Percentiles rank a stretch among this genome's conserved stretches.
Conservation (phyloP, 768 basidiomycete genomes). For the Russula sp. region DNA sequence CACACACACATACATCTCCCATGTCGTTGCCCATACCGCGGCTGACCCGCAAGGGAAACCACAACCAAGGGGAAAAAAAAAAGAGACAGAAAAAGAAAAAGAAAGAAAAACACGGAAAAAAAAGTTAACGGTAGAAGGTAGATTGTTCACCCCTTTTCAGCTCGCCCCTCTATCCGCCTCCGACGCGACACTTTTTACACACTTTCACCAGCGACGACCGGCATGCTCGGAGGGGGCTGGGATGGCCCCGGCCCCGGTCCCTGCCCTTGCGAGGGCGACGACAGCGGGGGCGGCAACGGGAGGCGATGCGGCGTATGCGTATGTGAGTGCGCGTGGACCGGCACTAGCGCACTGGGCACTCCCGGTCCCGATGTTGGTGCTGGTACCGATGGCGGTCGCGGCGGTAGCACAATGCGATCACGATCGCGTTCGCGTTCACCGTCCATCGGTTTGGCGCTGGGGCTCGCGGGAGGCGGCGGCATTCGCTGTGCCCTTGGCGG, state of each 20-base stretch:
- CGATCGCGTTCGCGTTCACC: conserved; percentile 15
- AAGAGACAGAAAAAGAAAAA: background rate
- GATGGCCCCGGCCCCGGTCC: background rate
- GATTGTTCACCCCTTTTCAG: background rate
- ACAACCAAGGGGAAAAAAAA: background rate
- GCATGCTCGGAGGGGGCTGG: conserved; percentile 8
- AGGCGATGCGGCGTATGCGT: conserved; percentile 8
- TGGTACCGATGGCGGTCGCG: background rate
- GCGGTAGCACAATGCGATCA: conserved; percentile 4
- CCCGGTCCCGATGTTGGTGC: background rate
- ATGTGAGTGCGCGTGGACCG: background rate
- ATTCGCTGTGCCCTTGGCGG: conserved; percentile 8
- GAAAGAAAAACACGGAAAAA: background rate
- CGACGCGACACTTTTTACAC: background rate
- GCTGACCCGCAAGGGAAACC: background rate
- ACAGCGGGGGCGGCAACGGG: background rate
- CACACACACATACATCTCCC: background rate
- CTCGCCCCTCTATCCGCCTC: no score
- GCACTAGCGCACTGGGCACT: background rate
- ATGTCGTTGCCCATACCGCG: background rate
- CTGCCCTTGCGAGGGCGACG: background rate
- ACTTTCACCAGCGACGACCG: conserved; percentile 12
- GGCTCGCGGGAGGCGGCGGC: conserved; percentile 4
- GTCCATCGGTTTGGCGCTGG: conserved; percentile 18
- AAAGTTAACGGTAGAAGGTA: background rate